These are phyloP conservation scores for Euphrasia arctica DNA, from an alignment of 305 asterid species.

Conservation along the genomic window DNA sequence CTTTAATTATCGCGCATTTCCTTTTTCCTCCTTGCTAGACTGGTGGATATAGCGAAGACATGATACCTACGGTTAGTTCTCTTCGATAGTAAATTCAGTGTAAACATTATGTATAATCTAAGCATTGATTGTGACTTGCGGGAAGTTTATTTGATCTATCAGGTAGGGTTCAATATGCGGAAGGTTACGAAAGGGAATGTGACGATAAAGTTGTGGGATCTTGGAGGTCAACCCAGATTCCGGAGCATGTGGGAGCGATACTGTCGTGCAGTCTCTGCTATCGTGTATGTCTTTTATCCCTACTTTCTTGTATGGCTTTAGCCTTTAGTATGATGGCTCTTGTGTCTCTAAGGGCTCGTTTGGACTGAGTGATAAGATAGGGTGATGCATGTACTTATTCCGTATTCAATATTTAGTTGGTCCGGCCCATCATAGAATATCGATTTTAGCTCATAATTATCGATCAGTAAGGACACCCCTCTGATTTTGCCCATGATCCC, in stretches of 20 bases:
- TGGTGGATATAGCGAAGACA: constrained; percentile 98
- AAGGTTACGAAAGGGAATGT: constrained; percentile 98
- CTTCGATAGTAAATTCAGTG: constrained; percentile 15
- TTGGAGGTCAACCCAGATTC: constrained; percentile 99
- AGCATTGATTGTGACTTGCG: constrained; percentile 18
- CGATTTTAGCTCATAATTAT: no score
- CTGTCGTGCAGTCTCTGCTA: constrained; percentile 99
- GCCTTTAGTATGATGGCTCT: no score
- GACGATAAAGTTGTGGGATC: constrained; percentile 98
- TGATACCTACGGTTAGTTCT: constrained; percentile 91
- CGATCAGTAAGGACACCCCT: no score
- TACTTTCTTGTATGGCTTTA: no score
- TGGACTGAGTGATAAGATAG: no score
- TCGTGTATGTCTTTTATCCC: constrained; percentile 56
- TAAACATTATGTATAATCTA: constrained; percentile 15
- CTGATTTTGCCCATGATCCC: no score
- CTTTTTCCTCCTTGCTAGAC: constrained; percentile 45
- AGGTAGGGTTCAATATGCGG: constrained; percentile 97
- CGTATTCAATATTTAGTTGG: no score
- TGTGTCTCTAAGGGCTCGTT: no score
- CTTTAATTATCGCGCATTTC: constrained; percentile 3
- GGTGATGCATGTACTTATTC: no score
- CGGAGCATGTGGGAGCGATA: constrained; percentile 99
- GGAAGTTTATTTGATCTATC: constrained; percentile 23
- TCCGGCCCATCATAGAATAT: no score